These are phyloP conservation scores for Monosporascus ibericus DNA, from an alignment of 2,329 filamentous ascomycete genomes.

Conservation along the genomic window DNA sequence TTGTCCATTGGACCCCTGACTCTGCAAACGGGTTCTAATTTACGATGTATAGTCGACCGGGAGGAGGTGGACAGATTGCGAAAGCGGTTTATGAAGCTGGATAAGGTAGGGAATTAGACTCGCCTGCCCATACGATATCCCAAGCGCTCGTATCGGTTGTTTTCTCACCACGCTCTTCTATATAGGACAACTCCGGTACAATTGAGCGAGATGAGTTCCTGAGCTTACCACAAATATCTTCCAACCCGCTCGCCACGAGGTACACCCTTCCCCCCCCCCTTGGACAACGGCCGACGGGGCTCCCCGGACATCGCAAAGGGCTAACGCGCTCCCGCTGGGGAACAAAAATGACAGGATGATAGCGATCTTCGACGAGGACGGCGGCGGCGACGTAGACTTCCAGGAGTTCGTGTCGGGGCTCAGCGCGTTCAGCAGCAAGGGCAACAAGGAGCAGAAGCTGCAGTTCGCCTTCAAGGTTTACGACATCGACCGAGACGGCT, in stretches of 20 bases:
- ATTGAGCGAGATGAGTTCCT: constrained; percentile 99
- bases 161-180: constrained; percentile 4
- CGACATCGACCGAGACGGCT: constrained; percentile 97
- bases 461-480: constrained; percentile 98
- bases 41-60: constrained; percentile 66
- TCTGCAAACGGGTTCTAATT: constrained; percentile 10
- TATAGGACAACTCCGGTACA: constrained; percentile 90
- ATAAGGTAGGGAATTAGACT: constrained; percentile 62
- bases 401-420: constrained; percentile 96
- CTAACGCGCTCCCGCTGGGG: background rate
- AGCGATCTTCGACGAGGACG: constrained; percentile 97
- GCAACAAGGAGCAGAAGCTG: constrained; percentile 98
- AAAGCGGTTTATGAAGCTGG: constrained; percentile 98
- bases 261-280: constrained; percentile 29
- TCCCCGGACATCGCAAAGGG: too few relatives aligned
- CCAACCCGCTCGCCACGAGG: constrained; percentile 94
- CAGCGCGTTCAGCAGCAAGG: constrained; percentile 93
- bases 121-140: background rate
- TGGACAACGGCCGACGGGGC: too few relatives aligned
- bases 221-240: constrained; percentile 92
- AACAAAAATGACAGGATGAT: constrained; percentile 66
- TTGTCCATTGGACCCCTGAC: constrained; percentile 3
- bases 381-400: constrained; percentile 95
- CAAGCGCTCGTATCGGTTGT: background rate
- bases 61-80: constrained; percentile 93